phyloP scores from a whole-genome alignment of 306 rosid species.

The Oxytropis ochrocephala region DNA sequence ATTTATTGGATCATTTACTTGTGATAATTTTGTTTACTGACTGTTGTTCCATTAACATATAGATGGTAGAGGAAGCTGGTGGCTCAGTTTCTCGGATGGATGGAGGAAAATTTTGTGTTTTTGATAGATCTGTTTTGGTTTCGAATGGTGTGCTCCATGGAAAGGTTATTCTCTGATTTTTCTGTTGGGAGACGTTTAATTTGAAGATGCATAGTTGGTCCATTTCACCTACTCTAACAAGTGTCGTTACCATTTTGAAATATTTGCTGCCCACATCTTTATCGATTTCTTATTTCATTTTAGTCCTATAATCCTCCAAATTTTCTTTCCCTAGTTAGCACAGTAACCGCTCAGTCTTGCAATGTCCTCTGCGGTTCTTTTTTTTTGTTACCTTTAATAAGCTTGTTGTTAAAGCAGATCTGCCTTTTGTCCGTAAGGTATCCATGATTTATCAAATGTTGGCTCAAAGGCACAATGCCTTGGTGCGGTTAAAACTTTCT shows the following conservation, averaged over 20 bases:
- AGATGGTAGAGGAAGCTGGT: slow-evolving; percentile 97
- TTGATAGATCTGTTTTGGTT: slow-evolving; percentile 93
- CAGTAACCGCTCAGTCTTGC: background rate
- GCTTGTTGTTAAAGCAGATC: background rate
- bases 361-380: background rate
- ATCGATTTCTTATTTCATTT: background rate
- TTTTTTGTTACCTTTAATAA: background rate
- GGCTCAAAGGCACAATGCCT: background rate
- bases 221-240: background rate
- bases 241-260: background rate
- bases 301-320: background rate
- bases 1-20: background rate
- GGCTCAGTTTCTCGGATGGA: slow-evolving; percentile 85
- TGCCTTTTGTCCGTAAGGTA: background rate
- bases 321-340: background rate
- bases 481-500: background rate
- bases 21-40: background rate
- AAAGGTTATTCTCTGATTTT: slow-evolving; percentile 50
- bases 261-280: background rate
- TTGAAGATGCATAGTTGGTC: background rate
- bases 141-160: slow-evolving; percentile 65
- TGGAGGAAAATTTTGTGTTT: slow-evolving; percentile 79
- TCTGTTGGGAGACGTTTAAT: background rate
- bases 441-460: background rate
- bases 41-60: slow-evolving; percentile 2